These are phyloP conservation scores for Pichia membranifaciens DNA, from an alignment of 805 yeast genomes.

Conservation along the genomic window DNA sequence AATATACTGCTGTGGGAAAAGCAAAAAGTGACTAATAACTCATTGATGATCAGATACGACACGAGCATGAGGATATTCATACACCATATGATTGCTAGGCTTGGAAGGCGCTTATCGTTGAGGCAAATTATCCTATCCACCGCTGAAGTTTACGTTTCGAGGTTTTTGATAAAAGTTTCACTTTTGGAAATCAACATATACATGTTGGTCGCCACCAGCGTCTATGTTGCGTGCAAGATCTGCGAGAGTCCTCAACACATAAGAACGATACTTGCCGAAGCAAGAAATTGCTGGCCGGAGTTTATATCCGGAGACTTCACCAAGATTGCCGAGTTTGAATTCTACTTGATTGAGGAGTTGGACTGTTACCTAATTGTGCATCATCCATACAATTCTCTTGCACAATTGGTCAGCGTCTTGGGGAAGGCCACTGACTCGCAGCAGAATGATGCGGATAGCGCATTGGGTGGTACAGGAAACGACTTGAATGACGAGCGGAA, in stretches of 20 bases:
- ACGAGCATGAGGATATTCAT: conserved; percentile 68
- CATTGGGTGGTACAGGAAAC: not conserved
- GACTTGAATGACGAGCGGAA: not conserved
- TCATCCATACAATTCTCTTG: conserved; percentile 65
- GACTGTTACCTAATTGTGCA: conserved; percentile 65
- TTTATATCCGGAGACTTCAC: conserved; percentile 87
- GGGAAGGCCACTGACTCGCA: not conserved
- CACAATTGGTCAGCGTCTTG: conserved; percentile 42
- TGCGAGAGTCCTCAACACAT: conserved; percentile 97
- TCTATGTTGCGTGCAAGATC: conserved; percentile 86
- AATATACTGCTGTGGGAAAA: conserved; percentile 16
- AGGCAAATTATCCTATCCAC: conserved; percentile 84
- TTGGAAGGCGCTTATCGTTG: conserved; percentile 72
- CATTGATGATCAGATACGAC: conserved; percentile 35
- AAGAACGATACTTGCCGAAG: conserved; percentile 73
- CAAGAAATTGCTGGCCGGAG: conserved; percentile 91
- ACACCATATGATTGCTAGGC: conserved; percentile 64
- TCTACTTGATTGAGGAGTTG: conserved; percentile 85
- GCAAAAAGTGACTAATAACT: conserved; percentile 19
- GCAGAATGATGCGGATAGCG: not conserved
- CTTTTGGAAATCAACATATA: conserved; percentile 79
- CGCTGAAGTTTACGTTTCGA: conserved; percentile 76
- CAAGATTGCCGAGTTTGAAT: conserved; percentile 91
- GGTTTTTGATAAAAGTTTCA: conserved; percentile 70
- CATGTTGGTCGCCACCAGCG: conserved; percentile 72